A percentile compares a stretch with the other conserved stretches of the same genome.
phyloP scores from a whole-genome alignment of 345 rosid species.

The Mangifera indica region DNA sequence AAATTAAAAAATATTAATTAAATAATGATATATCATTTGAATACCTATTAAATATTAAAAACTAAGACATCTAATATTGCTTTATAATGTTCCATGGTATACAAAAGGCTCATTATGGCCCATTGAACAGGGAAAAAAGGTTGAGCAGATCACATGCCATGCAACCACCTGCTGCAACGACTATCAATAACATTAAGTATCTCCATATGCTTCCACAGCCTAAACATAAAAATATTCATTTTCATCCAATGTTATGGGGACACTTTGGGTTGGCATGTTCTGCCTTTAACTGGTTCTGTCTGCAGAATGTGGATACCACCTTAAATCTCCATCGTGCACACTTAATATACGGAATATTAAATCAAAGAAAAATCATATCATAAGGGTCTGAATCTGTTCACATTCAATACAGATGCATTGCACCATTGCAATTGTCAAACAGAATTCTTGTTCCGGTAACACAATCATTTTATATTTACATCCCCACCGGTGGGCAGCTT shows the following conservation, averaged over 20 bases:
- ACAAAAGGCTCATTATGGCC: no score
- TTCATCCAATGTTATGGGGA: neutral
- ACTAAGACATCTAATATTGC: no score
- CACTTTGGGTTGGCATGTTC: no score
- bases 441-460: neutral
- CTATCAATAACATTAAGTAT: neutral
- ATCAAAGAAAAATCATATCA: no score
- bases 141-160: neutral
- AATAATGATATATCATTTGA: no score
- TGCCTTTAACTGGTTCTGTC: neutral
- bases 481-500: neutral
- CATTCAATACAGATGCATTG: no score
- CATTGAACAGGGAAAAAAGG: neutral
- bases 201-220: neutral
- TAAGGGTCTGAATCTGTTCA: no score
- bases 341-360: neutral
- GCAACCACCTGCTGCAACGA: neutral
- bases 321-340: neutral
- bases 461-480: neutral
- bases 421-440: no score
- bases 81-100: no score
- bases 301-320: neutral
- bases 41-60: no score
- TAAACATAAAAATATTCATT: neutral
- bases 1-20: no score